Base-by-base conservation (phyloP, 192 early-diverging fungal species). In the Jimgerdemannia lactiflua region DNA sequence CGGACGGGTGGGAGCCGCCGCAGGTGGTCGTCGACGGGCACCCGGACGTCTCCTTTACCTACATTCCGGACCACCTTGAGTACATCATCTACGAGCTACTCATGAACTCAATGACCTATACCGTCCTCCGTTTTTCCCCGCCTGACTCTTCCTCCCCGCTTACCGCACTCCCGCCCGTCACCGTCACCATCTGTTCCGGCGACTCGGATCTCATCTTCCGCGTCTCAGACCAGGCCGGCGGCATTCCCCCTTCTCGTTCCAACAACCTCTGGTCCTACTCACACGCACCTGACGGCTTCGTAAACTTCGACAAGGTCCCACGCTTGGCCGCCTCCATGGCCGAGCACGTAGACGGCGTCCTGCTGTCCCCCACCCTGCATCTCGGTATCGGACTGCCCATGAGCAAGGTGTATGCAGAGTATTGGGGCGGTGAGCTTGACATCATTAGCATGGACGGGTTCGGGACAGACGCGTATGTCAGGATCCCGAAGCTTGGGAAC, bases 71-170 rank as follows among this genome's bases (percentile, higher is more conserved):
- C 71, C 96, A 99, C 77, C 92, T 97, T 73, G 94, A 96, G 85
- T 99, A 99, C 79, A 94, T 99, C 54, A 71, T 99, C 7, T 96
- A 94, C 73, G 96, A 99, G 87, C 84, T 99, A 64, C 79, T 99
- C 72, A 93, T 92, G 75, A 97, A 97, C 85, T 87, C 92, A 40
- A 93, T 97, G 86, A 82, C 88, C 44, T 87, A 91, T 71, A 92
- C 93, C 41, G 86, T 92, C 67, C 39, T 7, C 75, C 73, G 64
- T 39, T 70, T 66, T 39, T 65, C 79, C 7, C 65, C 76, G 6
- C 70, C 78, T 14, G 89, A 6, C 14, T 59, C 49, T 59, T 6
- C 49, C 14, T 10, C 49, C 6, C 8, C 14, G 14, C 14, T 14
- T 6, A 59, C 2, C 49, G 0, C 49, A 10, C 14, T 59, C 6